Base-by-base conservation (phyloP, 352 stramenopile species). In the Phytophthora ramorum region DNA sequence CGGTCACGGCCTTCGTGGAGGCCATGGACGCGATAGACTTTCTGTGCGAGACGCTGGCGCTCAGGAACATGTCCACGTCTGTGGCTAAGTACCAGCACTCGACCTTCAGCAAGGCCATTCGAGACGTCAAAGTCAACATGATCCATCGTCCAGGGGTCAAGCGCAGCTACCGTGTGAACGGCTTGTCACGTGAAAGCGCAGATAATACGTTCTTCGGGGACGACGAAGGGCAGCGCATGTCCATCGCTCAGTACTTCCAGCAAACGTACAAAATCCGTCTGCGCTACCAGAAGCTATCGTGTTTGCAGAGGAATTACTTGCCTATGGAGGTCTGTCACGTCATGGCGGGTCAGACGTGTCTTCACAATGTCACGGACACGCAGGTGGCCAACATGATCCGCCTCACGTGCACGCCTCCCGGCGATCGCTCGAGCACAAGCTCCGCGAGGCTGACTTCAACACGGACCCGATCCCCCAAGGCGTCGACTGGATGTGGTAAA, bases 301-400 rank as follows among this genome's bases (percentile, higher is more conserved):
- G 86, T 69, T 66, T 96, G 4, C 85, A 93, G 58, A 81, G 85
- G 43, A 94, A 83, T 37, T 96, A 91, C 41, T 53, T 95, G 55
- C 89, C 89, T 6, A 91, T 96, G 57, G 89, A 96, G 54, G 84
- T 95, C 0, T 96, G 89, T 50, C 62, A 79, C 48, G 87, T 92
- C 17, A 68, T 90, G 51, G 75, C 56, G 1, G 85, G 87, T 2
- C 87, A 96, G 60, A 92, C 89, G 58, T 83, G 79, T 54, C 81
- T 83, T 0, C 83, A 83, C 50, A 96, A 96, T 63, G 74, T 69
- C 4, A 93, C 81, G 14, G 87, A 95, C 56, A 87, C 75, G 20
- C 85, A 96, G 28, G 89, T 92, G 8, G 78, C 85, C n/a, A 90
- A 94, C 41, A 94, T 96, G 81, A 96, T 95, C 41, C 48, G 57